Evolutionary conservation across 148 eudicot genomes (phyloP), one percentile per base, ranked within the genome.

Genomic region (Arctostaphylos glauca): DNA sequence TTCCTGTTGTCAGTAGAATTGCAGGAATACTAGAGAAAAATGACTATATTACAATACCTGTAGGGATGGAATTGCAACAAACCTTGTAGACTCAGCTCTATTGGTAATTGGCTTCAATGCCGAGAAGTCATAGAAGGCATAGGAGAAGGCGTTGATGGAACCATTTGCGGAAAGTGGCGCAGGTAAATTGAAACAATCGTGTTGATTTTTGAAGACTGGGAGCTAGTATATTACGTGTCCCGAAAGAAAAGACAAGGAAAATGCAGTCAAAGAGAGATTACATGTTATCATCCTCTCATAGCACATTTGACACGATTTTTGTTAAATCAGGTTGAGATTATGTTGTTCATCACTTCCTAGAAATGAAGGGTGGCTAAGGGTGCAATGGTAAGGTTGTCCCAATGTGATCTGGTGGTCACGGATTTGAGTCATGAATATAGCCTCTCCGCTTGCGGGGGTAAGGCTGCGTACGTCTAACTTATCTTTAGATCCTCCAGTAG

Each of bases 51-150:
- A 82, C 44, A 53, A 46, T 84, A 64, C 74, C 16, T 83, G 77
- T 85, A 96, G 97, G 92, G 86, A 66, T 68, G 84, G 47, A 70
- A 53, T 74, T 83, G 81, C 59, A 77, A 73, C 75, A 90, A 91
- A 84, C 87, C 86, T 88, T 81, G 81, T 12, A 87, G 83, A 85
- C 84, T 87, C 75, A 88, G 84, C 84, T 89, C 92, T 76, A 89
- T 93, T 86, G 94, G 95, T 73, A 94, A 96, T 88, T 96, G 99
- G 99, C 85, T 96, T 87, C 99, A 94, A 80, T 96, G 99, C 82
- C 91, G 90, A 85, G 90, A 88, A 54, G 88, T 93, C 62, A 79
- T 93, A 25, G 84, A 81, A 67, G 94, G 92, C 66, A 50, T 87
- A 67, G 93, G 93, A 78, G 92, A 88, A 78, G 86, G 76, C 81